Conservation (phyloP, 495 filamentous ascomycete genomes). For the Neurospora sp. region DNA sequence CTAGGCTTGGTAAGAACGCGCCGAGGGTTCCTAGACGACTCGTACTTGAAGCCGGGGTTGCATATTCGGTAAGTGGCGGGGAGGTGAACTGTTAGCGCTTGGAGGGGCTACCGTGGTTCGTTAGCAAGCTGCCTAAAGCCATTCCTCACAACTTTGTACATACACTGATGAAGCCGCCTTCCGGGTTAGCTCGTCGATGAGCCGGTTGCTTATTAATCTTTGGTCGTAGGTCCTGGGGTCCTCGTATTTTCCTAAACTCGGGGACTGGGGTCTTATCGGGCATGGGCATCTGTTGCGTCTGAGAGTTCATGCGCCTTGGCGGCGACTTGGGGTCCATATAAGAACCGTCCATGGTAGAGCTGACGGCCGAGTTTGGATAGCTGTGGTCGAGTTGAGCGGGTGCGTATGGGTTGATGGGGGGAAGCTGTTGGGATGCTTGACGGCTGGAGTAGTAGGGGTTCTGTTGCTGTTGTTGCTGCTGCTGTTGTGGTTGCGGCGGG, state of each 20-base stretch:
- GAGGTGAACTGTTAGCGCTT: conserved; percentile 89
- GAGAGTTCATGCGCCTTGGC: conserved; percentile 42
- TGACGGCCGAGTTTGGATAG: conserved; percentile 59
- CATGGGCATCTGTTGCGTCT: conserved; percentile 32
- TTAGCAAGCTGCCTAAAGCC: conserved; percentile 2
- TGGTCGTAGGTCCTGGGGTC: conserved; percentile 65
- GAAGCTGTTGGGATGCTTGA: conserved; percentile 46
- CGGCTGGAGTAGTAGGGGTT: conserved; percentile 39
- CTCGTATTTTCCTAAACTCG: conserved; percentile 70
- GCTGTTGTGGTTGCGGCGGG: conserved; percentile 9
- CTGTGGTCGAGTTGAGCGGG: conserved; percentile 38
- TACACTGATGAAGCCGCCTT: conserved; percentile 98
- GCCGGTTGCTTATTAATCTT: conserved; percentile 79
- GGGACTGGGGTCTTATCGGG: conserved; percentile 67
- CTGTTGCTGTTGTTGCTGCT: conserved; percentile 10
- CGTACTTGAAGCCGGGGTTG: conserved; percentile 97
- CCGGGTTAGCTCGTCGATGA: conserved; percentile 87
- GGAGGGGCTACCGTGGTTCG: conserved; percentile 57
- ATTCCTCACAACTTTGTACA: conserved; percentile 24
- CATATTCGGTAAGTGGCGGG: conserved; percentile 96
- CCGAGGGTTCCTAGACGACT: conserved; percentile 94
- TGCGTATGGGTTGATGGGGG: conserved; percentile 59
- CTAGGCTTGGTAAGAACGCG: conserved; percentile 98
- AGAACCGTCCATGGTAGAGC: conserved; percentile 53
- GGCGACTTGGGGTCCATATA: conserved; percentile 69